Base-by-base conservation (phyloP, 495 filamentous ascomycete genomes). In the Staphylotrichum longicolle region DNA sequence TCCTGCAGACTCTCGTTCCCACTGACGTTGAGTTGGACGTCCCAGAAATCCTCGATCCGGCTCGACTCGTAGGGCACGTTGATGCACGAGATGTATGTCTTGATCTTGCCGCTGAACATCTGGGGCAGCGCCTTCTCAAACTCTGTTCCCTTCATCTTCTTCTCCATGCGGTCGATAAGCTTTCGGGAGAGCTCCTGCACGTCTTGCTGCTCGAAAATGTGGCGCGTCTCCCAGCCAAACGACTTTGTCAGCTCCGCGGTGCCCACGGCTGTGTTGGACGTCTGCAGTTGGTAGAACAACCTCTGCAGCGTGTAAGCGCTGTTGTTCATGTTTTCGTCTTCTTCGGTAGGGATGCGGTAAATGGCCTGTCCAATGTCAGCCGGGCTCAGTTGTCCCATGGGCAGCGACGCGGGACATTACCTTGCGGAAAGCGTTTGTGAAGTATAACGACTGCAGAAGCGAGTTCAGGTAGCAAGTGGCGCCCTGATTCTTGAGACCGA, bases 381-480 rank as follows among this genome's bases (percentile, higher is more conserved):
- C 37, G 35, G n/a, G 35, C 35, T 15, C 9, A 3, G 12, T 1
- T 10, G 20, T 3, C 27, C 11, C 35, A 2, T 2, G 2, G 7
- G 9, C 7, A 5, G 32, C 4, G 4, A 34, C 6, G 7, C 5
- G 1, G 44, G 11, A 42, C 20, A 14, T 3, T 71, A 93, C 91
- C 82, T 96, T 96, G 72, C 94, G 88, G 78, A 99, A 99, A 34
- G 88, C 85, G 74, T 96, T 97, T 53, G 94, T 99, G 73, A 99
- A 97, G 72, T 93, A 99, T 37, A 99, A 75, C 7, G 94, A 98
- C 73, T 99, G 94, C 37, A 99, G 77, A 9, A 99, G 86, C 3
- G 94, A 99, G 75, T 99, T 99, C 27, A 99, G 81, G 71, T 99
- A 99, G 77, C 94, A 99, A 7, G 94, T 99, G 27, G 94, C 94